Base-by-base conservation (phyloP, 2,329 filamentous ascomycete genomes). In the Fonsecaea pedrosoi region DNA sequence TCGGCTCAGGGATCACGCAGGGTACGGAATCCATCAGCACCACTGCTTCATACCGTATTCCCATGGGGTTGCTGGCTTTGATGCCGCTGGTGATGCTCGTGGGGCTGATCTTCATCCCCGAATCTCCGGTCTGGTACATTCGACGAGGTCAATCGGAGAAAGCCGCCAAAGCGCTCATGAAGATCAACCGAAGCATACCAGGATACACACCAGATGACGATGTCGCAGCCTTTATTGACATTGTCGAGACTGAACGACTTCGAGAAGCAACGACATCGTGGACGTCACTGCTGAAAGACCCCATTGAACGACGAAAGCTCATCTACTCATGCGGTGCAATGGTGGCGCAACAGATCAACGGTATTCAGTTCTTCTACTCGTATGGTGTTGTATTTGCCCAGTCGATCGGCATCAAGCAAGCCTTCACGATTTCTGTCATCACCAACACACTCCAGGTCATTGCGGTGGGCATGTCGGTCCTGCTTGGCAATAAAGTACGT, bases 241-340 rank as follows among this genome's bases (percentile, higher is more conserved):
- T 57, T 54, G 60, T 63, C 30, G 60, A 63, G 12, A 63, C 60
- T 15, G 60, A 63, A 56, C 37, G 60, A 37, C 15, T 56, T 15
- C 53, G 60, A 30, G 54, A 57, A 32, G 54, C 59, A 9, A 58
- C 35, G 25, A 77, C 79, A 0, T 75, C 75, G 5, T 83, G 81
- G 82, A 55, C 65, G 10, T 74, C 77, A 4, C 75, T 83, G 1
- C 15, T 83, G 63, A 76, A 71, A 0, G 81, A 84, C 48, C 82
- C 81, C 0, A 74, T 83, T 38, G 82, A 83, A 72, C 75, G 81
- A 15, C 77, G 81, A 35, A 84, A 84, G 72, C 73, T 83, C 12
- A 73, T 84, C 3, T 66, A 62, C 64, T 66, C 64, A 12, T 57
- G 53, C 7, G 64, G 64, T 4, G 64, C 64, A 13, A 57, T 66